A percentile compares a stretch with the other conserved stretches of the same genome.
These are phyloP conservation scores for Nakaseomyces delphensis DNA, from an alignment of 1,139 yeast genomes.

Conservation along the genomic window DNA sequence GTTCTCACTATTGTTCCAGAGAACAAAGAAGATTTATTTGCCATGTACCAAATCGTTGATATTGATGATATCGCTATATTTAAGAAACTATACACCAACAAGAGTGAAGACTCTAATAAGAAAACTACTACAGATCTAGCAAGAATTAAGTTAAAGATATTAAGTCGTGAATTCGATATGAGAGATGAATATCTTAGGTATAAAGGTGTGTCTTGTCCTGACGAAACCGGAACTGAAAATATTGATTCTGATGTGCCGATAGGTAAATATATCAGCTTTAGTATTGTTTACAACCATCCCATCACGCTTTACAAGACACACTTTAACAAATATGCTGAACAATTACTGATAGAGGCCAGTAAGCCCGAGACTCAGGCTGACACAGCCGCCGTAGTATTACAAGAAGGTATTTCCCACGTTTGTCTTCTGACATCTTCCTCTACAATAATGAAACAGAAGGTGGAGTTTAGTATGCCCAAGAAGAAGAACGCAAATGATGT, in stretches of 20 bases:
- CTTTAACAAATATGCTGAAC: conserved; percentile 72
- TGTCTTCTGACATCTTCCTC: conserved; percentile 84
- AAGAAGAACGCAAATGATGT: conserved; percentile 76
- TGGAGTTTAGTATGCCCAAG: conserved; percentile 78
- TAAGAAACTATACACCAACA: conserved; percentile 38
- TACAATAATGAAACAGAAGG: conserved; percentile 71
- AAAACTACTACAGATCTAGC: conserved; percentile 27
- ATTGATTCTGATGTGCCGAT: conserved; percentile 59
- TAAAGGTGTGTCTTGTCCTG: conserved; percentile 69
- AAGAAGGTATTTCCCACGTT: conserved; percentile 91
- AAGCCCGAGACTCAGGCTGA: conserved; percentile 77
- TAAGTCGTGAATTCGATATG: conserved; percentile 69
- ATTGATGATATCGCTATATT: conserved; percentile 68
- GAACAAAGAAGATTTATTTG: conserved; percentile 90
- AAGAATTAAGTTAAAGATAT: conserved; percentile 41
- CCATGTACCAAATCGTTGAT: conserved; percentile 68
- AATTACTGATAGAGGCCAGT: conserved; percentile 59
- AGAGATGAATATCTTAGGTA: conserved; percentile 68
- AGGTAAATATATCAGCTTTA: conserved; percentile 84
- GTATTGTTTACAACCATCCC: conserved; percentile 60
- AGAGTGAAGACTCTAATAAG: conserved; percentile 23
- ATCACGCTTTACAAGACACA: conserved; percentile 63
- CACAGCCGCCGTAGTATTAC: conserved; percentile 86
- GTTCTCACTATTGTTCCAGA: conserved; percentile 60
- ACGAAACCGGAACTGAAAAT: conserved; percentile 37